These are phyloP conservation scores for Claviceps fusiformis DNA, from an alignment of 2,329 filamentous ascomycete species.

Conservation along the genomic window DNA sequence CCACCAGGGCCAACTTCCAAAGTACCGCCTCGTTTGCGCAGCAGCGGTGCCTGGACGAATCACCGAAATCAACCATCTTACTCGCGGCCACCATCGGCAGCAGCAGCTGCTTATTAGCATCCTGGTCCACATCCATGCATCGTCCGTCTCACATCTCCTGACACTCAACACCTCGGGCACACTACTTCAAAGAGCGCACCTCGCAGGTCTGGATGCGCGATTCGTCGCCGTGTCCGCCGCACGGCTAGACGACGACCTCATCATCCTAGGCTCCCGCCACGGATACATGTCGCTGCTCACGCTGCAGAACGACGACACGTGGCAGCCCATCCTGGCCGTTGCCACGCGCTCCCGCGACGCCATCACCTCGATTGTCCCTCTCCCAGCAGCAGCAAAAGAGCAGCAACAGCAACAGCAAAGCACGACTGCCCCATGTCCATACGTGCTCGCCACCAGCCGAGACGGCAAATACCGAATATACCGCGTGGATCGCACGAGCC, in stretches of 20 bases:
- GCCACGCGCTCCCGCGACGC: conserved; percentile 41
- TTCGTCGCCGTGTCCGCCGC: conserved; percentile 37
- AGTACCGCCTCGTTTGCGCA: conserved; percentile 17
- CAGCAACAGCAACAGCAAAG: conserved; percentile 4
- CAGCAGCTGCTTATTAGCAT: conserved; percentile 21
- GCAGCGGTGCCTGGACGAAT: conserved; percentile 33
- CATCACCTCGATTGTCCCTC: conserved; percentile 50
- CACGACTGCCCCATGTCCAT: conserved; percentile 11
- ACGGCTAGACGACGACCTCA: conserved; percentile 21
- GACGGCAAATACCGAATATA: conserved; percentile 65
- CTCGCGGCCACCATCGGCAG: neutral
- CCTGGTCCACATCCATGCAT: conserved; percentile 33
- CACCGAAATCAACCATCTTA: conserved; percentile 33
- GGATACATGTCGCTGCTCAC: conserved; percentile 30
- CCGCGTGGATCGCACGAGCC: conserved; percentile 18
- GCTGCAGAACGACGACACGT: conserved; percentile 12
- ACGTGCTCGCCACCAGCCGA: conserved; percentile 59
- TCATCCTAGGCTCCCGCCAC: conserved; percentile 41
- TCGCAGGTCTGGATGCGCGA: conserved; percentile 29
- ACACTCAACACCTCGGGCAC: conserved; percentile 21
- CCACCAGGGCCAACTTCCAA: neutral
- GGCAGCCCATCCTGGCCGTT: conserved; percentile 18
- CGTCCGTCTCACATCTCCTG: conserved; percentile 28
- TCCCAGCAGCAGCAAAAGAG: conserved; percentile 18
- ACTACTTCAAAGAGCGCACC: conserved; percentile 14